Percentiles rank a stretch among this genome's conserved stretches.
These are phyloP conservation scores for Fusarium liriodendri DNA, from an alignment of 2,329 filamentous ascomycete species.

Conservation along the genomic window DNA sequence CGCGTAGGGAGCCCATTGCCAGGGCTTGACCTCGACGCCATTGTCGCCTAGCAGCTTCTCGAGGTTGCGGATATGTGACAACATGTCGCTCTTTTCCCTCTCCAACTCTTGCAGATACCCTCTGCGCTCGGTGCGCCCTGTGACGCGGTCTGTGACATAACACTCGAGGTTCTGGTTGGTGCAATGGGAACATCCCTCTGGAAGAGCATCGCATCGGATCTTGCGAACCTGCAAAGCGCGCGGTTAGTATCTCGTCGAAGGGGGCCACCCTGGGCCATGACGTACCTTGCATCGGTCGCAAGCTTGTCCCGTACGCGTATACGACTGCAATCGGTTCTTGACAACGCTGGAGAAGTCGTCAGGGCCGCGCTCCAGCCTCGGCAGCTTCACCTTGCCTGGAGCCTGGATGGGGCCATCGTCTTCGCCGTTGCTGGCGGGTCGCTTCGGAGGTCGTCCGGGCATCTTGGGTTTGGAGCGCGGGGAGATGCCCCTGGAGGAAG, in stretches of 20 bases:
- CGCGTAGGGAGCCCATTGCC: constrained; percentile 49
- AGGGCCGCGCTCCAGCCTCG: constrained; percentile 59
- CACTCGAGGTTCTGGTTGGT: constrained; percentile 80
- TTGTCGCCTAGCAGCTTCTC: constrained; percentile 72
- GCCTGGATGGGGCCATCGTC: constrained; percentile 41
- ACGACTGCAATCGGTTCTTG: constrained; percentile 66
- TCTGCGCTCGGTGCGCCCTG: constrained; percentile 80
- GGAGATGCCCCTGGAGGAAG: constrained; percentile 30
- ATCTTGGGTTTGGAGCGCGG: constrained; percentile 38
- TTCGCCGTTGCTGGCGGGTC: constrained; percentile 45
- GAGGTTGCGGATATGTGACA: constrained; percentile 74
- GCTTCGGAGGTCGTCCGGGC: constrained; percentile 40
- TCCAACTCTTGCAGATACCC: constrained; percentile 85
- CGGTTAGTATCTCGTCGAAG: constrained; percentile 10
- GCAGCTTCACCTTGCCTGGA: constrained; percentile 58
- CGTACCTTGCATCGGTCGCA: constrained; percentile 89
- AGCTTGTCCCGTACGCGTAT: constrained; percentile 80
- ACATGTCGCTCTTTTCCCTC: constrained; percentile 75
- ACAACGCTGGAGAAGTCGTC: constrained; percentile 67
- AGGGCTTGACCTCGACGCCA: constrained; percentile 70
- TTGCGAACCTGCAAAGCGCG: constrained; percentile 73
- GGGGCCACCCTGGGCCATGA: neutral
- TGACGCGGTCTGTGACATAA: constrained; percentile 88
- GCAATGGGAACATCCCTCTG: constrained; percentile 86
- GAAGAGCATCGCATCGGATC: constrained; percentile 85